These are phyloP conservation scores for Orychophragmus violaceus DNA, from an alignment of 345 rosid species.

Conservation along the genomic window DNA sequence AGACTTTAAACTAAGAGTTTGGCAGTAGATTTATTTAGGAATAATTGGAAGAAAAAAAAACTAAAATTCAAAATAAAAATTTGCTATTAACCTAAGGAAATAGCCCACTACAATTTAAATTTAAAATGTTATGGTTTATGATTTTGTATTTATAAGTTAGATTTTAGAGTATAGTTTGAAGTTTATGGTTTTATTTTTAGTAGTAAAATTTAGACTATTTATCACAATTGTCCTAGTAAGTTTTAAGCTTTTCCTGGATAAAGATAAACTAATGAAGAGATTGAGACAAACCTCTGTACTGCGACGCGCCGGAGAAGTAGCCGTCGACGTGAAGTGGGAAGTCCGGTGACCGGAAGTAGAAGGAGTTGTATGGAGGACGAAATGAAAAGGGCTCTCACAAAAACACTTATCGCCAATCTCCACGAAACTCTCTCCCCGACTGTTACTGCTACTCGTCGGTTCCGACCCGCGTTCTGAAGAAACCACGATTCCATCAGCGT, in stretches of 20 bases:
- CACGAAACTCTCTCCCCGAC: slow-evolving; percentile 9
- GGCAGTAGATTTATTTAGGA: not conserved
- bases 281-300: slow-evolving; percentile 27
- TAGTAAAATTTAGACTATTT: not conserved
- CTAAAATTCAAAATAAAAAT: not conserved
- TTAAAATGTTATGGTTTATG: not conserved
- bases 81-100: not conserved
- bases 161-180: not conserved
- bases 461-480: slow-evolving; percentile 19
- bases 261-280: not conserved
- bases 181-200: not conserved
- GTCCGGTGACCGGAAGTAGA: slow-evolving; percentile 46
- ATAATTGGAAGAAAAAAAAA: not conserved
- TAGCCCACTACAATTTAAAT: not conserved
- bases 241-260: not conserved
- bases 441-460: slow-evolving; percentile 16
- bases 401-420: slow-evolving; percentile 31
- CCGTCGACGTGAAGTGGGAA: slow-evolving; percentile 67
- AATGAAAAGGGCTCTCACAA: slow-evolving; percentile 68
- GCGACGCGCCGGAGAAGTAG: slow-evolving; percentile 45
- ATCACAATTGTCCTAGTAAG: not conserved
- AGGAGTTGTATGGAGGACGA: slow-evolving; percentile 49
- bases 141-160: not conserved
- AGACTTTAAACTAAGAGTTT: too few species aligned
- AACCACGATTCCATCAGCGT: slow-evolving; percentile 5